These are phyloP conservation scores for Paraphysoderma sedebokerense DNA, from an alignment of 371 early-diverging fungal species.

Conservation along the genomic window DNA sequence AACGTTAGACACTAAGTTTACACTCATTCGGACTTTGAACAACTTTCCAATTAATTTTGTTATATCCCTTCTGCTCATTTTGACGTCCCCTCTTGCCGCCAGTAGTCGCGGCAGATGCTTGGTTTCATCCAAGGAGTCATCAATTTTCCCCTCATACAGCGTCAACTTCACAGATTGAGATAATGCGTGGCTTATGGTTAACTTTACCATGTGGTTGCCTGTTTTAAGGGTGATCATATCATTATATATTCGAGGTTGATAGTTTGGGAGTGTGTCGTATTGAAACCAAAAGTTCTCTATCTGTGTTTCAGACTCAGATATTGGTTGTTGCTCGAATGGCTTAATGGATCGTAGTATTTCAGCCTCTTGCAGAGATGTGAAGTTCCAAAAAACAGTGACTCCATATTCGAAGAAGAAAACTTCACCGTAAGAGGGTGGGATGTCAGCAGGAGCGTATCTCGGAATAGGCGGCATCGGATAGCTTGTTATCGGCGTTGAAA, in stretches of 20 bases:
- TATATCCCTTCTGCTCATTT: slow-evolving; percentile 17
- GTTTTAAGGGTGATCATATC: slow-evolving; percentile 28
- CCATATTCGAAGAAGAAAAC: too few species aligned
- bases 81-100: slow-evolving; percentile 20
- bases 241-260: slow-evolving; percentile 24
- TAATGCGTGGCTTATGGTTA: slow-evolving; percentile 26
- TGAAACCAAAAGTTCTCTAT: slow-evolving; percentile 2
- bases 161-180: slow-evolving; percentile 27
- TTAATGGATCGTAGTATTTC: too few species aligned
- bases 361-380: too few species aligned
- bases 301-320: too few species aligned
- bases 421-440: too few species aligned
- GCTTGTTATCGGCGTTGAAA: background rate
- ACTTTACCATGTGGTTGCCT: slow-evolving; percentile 19
- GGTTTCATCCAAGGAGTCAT: slow-evolving; percentile 20
- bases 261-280: background rate
- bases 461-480: background rate
- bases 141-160: slow-evolving; percentile 24
- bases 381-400: too few species aligned
- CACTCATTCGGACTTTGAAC: slow-evolving; percentile 25
- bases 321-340: too few species aligned
- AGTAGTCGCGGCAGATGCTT: slow-evolving; percentile 17
- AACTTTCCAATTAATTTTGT: slow-evolving; percentile 25
- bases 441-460: too few species aligned
- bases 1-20: slow-evolving; percentile 28